These are phyloP conservation scores for Schoenoplectus triqueter DNA, from an alignment of 202 grass and related monocot species.

Conservation along the genomic window DNA sequence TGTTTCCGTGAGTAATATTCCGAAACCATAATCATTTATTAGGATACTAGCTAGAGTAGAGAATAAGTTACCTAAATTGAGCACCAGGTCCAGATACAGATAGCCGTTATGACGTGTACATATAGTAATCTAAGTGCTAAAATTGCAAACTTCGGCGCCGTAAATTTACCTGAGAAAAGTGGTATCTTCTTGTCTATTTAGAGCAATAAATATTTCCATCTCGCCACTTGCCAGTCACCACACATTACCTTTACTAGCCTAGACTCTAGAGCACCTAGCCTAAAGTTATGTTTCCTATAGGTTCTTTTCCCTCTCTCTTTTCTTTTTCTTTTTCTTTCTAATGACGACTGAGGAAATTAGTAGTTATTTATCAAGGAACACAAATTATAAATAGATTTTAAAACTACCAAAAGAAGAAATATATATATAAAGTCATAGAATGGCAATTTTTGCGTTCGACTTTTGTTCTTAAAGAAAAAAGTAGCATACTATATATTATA, in stretches of 20 bases:
- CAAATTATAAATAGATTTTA: neutral
- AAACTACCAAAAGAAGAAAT: neutral
- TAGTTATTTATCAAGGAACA: neutral
- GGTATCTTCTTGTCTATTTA: neutral
- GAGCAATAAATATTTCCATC: neutral
- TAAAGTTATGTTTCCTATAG: neutral
- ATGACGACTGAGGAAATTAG: neutral
- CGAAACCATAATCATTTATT: neutral
- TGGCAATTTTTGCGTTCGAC: too few species aligned
- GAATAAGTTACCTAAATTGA: constrained; percentile 4
- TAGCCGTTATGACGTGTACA: neutral
- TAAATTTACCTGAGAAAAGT: neutral
- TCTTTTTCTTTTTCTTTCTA: neutral
- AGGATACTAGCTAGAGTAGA: neutral
- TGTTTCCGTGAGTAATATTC: too few species aligned
- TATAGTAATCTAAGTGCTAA: neutral
- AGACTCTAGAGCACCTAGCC: neutral
- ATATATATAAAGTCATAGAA: neutral
- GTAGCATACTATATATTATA: too few species aligned
- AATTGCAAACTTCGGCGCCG: constrained; percentile 9
- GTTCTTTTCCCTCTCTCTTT: neutral
- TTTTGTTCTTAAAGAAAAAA: too few species aligned
- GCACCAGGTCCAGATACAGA: neutral
- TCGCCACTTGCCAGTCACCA: neutral
- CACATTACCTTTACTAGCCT: neutral